These are phyloP conservation scores for Penicillium janthinellum DNA, from an alignment of 2,329 filamentous ascomycete species.

Conservation along the genomic window DNA sequence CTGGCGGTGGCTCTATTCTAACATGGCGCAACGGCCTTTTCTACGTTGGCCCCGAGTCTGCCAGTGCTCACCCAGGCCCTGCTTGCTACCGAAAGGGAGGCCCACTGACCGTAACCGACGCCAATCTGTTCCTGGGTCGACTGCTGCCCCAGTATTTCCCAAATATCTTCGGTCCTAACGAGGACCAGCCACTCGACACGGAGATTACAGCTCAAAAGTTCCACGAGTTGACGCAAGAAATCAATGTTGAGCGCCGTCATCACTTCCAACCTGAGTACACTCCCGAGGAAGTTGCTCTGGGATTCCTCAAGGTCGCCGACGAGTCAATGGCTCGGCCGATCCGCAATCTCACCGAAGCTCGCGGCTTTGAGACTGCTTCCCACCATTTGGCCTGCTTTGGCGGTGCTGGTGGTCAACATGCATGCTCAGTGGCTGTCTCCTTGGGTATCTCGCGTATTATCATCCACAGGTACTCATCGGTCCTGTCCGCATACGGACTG, in stretches of 20 bases:
- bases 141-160: slow-evolving; percentile 92
- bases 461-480: slow-evolving; percentile 86
- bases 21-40: slow-evolving; percentile 91
- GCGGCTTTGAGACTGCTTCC: slow-evolving; percentile 86
- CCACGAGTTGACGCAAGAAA: slow-evolving; percentile 71
- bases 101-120: slow-evolving; percentile 87
- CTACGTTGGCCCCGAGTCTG: slow-evolving; percentile 88
- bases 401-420: slow-evolving; percentile 88
- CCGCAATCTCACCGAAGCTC: slow-evolving; percentile 84
- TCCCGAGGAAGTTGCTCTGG: slow-evolving; percentile 58
- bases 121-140: slow-evolving; percentile 83
- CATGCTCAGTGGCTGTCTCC: slow-evolving; percentile 84
- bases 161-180: slow-evolving; percentile 89
- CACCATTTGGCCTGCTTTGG: slow-evolving; percentile 92
- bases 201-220: slow-evolving; percentile 75
- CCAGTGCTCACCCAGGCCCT: slow-evolving; percentile 86
- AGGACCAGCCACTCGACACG: slow-evolving; percentile 77
- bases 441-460: slow-evolving; percentile 84
- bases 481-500: slow-evolving; percentile 91
- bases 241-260: slow-evolving; percentile 66
- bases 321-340: slow-evolving; percentile 67
- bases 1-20: slow-evolving; percentile 69
- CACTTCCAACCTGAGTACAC: slow-evolving; percentile 63
- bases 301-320: slow-evolving; percentile 47
- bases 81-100: slow-evolving; percentile 92